Evolutionary conservation across 2,329 filamentous ascomycete species (phyloP).

Genomic region (Mollisia scopiformis): DNA sequence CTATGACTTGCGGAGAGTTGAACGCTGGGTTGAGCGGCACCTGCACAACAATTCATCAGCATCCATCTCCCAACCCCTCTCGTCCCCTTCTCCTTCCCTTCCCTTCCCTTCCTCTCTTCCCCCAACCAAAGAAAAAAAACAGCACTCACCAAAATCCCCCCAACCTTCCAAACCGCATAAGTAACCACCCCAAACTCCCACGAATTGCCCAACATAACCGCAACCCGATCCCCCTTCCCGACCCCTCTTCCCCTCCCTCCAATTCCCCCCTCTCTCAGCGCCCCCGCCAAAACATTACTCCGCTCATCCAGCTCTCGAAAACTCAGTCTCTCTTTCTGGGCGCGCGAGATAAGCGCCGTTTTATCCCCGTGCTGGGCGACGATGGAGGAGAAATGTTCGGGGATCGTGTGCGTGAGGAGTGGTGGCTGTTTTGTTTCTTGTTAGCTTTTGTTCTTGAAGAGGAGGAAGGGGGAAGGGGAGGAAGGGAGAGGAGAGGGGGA

Average conservation of each 20-base stretch:
- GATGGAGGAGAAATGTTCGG: slow-evolving; percentile 70
- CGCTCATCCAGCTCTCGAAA: slow-evolving; percentile 75
- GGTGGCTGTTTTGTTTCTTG: slow-evolving; percentile 54
- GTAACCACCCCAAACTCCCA: slow-evolving; percentile 83
- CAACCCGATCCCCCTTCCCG: slow-evolving; percentile 80
- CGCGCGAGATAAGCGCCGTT: slow-evolving; percentile 57
- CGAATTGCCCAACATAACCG: slow-evolving; percentile 83
- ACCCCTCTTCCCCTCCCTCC: slow-evolving; percentile 54
- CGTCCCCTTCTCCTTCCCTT: neutral
- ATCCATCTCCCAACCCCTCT: neutral
- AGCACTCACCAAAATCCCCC: slow-evolving; percentile 76
- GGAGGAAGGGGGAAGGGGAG: neutral
- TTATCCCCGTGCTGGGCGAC: slow-evolving; percentile 67
- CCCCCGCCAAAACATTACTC: slow-evolving; percentile 76
- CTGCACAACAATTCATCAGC: slow-evolving; percentile 36
- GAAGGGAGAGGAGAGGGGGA: neutral
- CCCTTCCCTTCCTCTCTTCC: neutral
- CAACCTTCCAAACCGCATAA: slow-evolving; percentile 91
- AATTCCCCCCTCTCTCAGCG: slow-evolving; percentile 63
- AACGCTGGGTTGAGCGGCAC: slow-evolving; percentile 93
- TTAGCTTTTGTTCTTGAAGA: slow-evolving; percentile 11
- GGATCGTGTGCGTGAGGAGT: slow-evolving; percentile 69
- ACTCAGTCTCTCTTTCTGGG: slow-evolving; percentile 61
- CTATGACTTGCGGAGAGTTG: slow-evolving; percentile 75
- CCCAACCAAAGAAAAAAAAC: neutral